Conservation (phyloP, 805 yeast genomes). For the Lipomyces oligophaga region DNA sequence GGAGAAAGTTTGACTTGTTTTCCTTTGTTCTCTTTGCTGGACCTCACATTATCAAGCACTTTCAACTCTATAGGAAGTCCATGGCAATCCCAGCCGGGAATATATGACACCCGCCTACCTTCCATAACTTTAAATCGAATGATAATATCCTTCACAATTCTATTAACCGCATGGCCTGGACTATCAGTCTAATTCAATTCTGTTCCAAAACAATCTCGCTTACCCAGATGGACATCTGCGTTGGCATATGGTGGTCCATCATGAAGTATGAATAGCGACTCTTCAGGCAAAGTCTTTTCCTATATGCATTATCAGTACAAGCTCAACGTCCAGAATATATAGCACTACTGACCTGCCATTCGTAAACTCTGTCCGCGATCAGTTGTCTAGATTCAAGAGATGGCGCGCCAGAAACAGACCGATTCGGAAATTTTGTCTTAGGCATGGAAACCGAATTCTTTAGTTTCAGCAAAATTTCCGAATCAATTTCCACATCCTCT, state of each 20-base stretch:
- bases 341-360: constrained; percentile 48
- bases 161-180: constrained; percentile 78
- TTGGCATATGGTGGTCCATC: constrained; percentile 99
- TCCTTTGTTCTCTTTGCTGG: constrained; percentile 31
- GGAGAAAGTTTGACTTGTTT: constrained; percentile 37
- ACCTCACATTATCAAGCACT: constrained; percentile 50
- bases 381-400: constrained; percentile 47
- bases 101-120: constrained; percentile 63
- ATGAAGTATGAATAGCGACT: constrained; percentile 58
- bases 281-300: constrained; percentile 26
- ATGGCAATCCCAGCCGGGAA: constrained; percentile 99
- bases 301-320: constrained; percentile 7
- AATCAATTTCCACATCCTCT: neutral
- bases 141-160: constrained; percentile 81
- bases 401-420: constrained; percentile 50
- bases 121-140: constrained; percentile 62
- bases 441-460: constrained; percentile 48
- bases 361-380: constrained; percentile 58
- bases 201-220: neutral
- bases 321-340: neutral
- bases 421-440: constrained; percentile 59
- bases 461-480: constrained; percentile 3
- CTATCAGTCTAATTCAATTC: neutral
- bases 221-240: constrained; percentile 73
- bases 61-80: constrained; percentile 95